These are phyloP conservation scores for Elasticomyces elasticus DNA, from an alignment of 495 filamentous ascomycete genomes.

Conservation along the genomic window DNA sequence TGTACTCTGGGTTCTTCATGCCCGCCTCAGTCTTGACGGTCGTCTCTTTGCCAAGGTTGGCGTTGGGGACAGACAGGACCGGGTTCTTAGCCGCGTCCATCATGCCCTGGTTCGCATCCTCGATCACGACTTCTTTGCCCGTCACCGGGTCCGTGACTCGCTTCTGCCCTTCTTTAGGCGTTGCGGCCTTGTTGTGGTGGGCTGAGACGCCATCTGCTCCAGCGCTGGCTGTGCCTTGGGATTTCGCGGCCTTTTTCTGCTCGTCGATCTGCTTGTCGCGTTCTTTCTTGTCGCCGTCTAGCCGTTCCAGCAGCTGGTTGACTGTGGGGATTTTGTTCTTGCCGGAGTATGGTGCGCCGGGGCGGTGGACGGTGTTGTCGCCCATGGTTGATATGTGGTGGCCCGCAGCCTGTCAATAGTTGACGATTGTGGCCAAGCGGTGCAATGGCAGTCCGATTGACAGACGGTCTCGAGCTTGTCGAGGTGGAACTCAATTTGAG, in stretches of 20 bases:
- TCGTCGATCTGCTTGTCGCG: conserved; percentile 59
- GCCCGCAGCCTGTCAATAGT: not conserved
- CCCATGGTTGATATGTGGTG: conserved; percentile 22
- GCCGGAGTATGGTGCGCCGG: conserved; percentile 48
- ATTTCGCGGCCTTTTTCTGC: conserved; percentile 23
- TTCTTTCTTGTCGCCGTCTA: conserved; percentile 69
- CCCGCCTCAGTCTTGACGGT: conserved; percentile 51
- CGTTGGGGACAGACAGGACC: conserved; percentile 71
- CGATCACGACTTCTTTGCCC: conserved; percentile 74
- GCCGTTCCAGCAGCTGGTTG: conserved; percentile 65
- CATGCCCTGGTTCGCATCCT: conserved; percentile 62
- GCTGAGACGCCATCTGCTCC: conserved; percentile 33
- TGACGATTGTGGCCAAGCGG: not conserved
- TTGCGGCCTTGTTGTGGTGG: conserved; percentile 36
- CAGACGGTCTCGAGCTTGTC: no score
- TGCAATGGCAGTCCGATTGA: not conserved
- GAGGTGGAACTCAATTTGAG: no score
- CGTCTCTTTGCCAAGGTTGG: conserved; percentile 69
- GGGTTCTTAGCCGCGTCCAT: conserved; percentile 64
- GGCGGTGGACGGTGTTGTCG: conserved; percentile 24
- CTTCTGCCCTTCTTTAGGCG: conserved; percentile 47
- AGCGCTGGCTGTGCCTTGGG: conserved; percentile 30
- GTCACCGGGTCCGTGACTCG: conserved; percentile 81
- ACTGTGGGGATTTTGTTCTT: conserved; percentile 69
- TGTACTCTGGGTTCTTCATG: conserved; percentile 64